Evolutionary conservation across 2,329 filamentous ascomycete species (phyloP), one percentile per base, ranked within the genome.

Genomic region (Didymella keratinophila): DNA sequence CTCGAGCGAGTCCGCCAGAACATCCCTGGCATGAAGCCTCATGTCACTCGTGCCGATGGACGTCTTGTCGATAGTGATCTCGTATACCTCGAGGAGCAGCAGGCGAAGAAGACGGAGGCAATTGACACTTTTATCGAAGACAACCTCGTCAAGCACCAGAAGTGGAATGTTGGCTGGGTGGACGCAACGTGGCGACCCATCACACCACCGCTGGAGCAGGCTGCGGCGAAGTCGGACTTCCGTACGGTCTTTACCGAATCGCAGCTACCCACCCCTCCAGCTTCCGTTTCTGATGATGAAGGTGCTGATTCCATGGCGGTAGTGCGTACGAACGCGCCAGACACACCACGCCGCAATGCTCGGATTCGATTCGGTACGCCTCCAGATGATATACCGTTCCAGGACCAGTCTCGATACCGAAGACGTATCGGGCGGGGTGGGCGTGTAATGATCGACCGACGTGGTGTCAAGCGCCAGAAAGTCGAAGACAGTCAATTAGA

Each of bases 161-260:
- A 90, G 75, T 97, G 94, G 93, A 97, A 97, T 78, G 85, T 91
- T 69, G 90, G 91, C 72, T 93, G 92, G 81, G 86, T 96, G 70
- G 93, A 98, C 79, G 84, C 93, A 74, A 97, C 94, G 61, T 88
- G 89, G 80, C 88, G 89, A 65, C 93, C 94, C 49, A 85, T 98
- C 65, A 92, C 91, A 49, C 93, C 93, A 21, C 87, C 91, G 42
- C 83, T 86, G 70, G 89, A 92, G 53, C 71, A 71, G 47, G 61
- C 71, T 7, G 68, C 68, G 32, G 65, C 70, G 7, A 76, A 75
- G 58, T 72, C 74, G 23, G 71, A 75, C 44, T 79, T 78, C 66
- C 76, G 76, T 65, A 71, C 72, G 39, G 76, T 78, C 18, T 74
- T 75, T 52, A 75, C 74, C 41, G 67, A 73, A 47, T 71, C 69